Evolutionary conservation across 306 rosid species (phyloP).

Genomic region (Vachellia pachyceras): DNA sequence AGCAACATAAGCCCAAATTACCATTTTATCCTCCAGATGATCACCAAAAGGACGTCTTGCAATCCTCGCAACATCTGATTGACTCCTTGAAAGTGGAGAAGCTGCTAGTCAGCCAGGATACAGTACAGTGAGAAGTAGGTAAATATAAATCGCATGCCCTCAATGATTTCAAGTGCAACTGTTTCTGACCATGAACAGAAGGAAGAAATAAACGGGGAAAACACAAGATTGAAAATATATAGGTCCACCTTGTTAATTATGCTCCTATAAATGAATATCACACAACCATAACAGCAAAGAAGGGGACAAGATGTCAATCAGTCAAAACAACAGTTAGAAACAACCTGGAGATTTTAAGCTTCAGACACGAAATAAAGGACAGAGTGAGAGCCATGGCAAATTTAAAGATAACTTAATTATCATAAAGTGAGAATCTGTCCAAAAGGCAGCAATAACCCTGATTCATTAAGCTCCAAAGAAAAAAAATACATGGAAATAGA

Average conservation of each 20-base stretch:
- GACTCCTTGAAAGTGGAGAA: conserved; percentile 67
- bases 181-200: conserved; percentile 32
- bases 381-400: conserved; percentile 4
- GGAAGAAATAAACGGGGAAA: conserved; percentile 30
- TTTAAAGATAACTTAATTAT: background rate
- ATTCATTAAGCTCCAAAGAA: background rate
- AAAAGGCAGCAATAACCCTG: conserved; percentile 15
- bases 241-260: conserved; percentile 28
- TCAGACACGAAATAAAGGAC: conserved; percentile 2
- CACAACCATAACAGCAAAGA: conserved; percentile 28
- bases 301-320: background rate
- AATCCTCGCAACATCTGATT: conserved; percentile 60
- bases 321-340: conserved; percentile 12
- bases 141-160: background rate
- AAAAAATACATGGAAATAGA: background rate
- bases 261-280: conserved; percentile 12
- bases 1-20: conserved; percentile 46
- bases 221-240: conserved; percentile 6
- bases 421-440: background rate
- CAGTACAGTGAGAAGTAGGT: conserved; percentile 35
- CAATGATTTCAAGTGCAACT: conserved; percentile 32
- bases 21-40: conserved; percentile 78
- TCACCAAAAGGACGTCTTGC: conserved; percentile 58
- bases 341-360: conserved; percentile 1
- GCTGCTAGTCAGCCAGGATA: conserved; percentile 52